These are phyloP conservation scores for Xylariales sp. DNA, from an alignment of 2,329 filamentous ascomycete species.

Conservation along the genomic window DNA sequence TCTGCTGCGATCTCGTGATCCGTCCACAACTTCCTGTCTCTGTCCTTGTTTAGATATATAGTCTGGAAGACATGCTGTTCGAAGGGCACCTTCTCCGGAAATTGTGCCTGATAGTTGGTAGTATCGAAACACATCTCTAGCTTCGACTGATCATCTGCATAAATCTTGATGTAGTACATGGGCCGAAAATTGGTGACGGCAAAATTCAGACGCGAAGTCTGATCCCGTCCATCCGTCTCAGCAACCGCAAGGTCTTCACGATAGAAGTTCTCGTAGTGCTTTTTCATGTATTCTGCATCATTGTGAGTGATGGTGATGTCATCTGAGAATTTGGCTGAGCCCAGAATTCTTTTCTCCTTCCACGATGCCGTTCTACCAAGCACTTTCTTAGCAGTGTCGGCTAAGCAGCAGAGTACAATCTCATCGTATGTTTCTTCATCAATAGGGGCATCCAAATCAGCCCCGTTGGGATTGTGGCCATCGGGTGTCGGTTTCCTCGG, in stretches of 20 bases:
- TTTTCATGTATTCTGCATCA: constrained; percentile 61
- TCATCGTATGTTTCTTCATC: constrained; percentile 60
- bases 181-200: constrained; percentile 39
- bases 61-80: constrained; percentile 35
- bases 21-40: constrained; percentile 49
- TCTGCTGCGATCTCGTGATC: constrained; percentile 47
- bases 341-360: constrained; percentile 63
- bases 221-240: constrained; percentile 25
- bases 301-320: constrained; percentile 68
- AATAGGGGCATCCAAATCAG: constrained; percentile 26
- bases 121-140: constrained; percentile 52
- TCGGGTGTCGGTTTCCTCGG: constrained; percentile 28
- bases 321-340: constrained; percentile 65
- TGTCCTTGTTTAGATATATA: constrained; percentile 54
- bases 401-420: constrained; percentile 60
- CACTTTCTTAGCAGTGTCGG: constrained; percentile 60
- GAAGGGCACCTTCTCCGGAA: constrained; percentile 43
- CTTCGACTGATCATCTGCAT: constrained; percentile 45
- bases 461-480: constrained; percentile 24
- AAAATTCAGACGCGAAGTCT: constrained; percentile 32
- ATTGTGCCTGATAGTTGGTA: constrained; percentile 55
- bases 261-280: constrained; percentile 63
- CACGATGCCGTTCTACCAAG: constrained; percentile 53
- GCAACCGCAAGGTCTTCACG: constrained; percentile 36
- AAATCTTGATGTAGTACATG: constrained; percentile 56